Evolutionary conservation across 129 eudicot species (phyloP).

Genomic region (Rutidosis leptorrhynchoides): DNA sequence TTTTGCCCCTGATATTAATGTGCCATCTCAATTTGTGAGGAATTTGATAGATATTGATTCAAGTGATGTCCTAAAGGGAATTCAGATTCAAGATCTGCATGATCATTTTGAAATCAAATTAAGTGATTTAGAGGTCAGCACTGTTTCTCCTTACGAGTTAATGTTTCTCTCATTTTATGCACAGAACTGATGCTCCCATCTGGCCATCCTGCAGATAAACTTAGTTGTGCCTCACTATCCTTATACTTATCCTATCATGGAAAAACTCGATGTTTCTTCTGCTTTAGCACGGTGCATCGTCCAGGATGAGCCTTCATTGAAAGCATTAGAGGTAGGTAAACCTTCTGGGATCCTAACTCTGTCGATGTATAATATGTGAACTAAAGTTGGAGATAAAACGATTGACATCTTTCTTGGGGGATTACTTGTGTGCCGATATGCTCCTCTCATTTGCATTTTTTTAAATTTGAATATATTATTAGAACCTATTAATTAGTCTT

Average conservation of each 20-base stretch:
- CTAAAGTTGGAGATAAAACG: not conserved
- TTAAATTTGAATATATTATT: not conserved
- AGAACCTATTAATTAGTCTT: not conserved
- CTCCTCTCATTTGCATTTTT: constrained; percentile 4
- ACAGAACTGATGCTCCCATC: constrained; percentile 12
- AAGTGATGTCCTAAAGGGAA: constrained; percentile 29
- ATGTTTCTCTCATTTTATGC: constrained; percentile 8
- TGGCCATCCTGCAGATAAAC: constrained; percentile 45
- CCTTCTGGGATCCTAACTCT: constrained; percentile 5
- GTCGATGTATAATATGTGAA: constrained; percentile 5
- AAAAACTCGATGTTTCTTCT: constrained; percentile 53
- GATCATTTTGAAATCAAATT: constrained; percentile 57
- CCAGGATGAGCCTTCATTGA: constrained; percentile 58
- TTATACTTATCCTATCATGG: constrained; percentile 41
- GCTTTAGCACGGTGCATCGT: constrained; percentile 55
- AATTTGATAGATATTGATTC: constrained; percentile 24
- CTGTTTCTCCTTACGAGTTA: not conserved
- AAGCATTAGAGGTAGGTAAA: constrained; percentile 60
- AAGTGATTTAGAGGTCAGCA: constrained; percentile 59
- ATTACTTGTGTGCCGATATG: not conserved
- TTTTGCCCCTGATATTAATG: constrained; percentile 38
- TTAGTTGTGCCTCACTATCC: constrained; percentile 40
- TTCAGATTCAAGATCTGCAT: constrained; percentile 61
- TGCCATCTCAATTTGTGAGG: constrained; percentile 30
- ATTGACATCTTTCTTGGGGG: not conserved